Evolutionary conservation across 1,284 basidiomycete species (phyloP), one percentile per base, ranked within the genome.

Genomic region (Vanrija pseudolonga): DNA sequence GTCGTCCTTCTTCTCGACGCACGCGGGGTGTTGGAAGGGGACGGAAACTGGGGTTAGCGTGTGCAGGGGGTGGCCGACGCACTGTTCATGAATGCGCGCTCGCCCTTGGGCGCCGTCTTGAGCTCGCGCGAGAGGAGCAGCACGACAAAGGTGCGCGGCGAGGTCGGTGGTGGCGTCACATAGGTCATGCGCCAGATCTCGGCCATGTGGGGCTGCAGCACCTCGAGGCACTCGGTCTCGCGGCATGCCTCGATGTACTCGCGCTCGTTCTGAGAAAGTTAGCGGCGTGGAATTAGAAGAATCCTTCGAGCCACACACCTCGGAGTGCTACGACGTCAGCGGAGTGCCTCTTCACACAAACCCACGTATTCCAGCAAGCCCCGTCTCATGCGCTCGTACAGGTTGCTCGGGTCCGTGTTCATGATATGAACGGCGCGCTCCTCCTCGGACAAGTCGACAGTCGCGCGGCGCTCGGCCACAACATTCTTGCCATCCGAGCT

Each of bases 101-200:
- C 43, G 32, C 72, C 72, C 17, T 47, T 51, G 0, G 67, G 65
- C n/a, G 57, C 55, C 14, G 50, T 55, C 39, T 55, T 53, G n/a
- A 69, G 56, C 51, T 71, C 69, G 6, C 67, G 55, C 9, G 62
- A 68, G 4, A 73, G 53, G 0, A 76, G 59, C 1, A 76, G 63
- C 22, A 73, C 62, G 20, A 76, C 65, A 44, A 76, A 76, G 1
- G 73, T 75, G 5, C 74, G 61, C 7, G 74, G 74, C 26, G 57
- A 69, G 1, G 73, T 70, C 0, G 74, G 74, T 2, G 69, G 57
- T 2, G 74, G 74, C n/a, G 72, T 74, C 8, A 66, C 64, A 54
- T 70, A 76, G 1, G 73, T 74, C 53, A 73, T 51, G 14, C 70
- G 56, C 74, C 74, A 76, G 15, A 76, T 66, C 60, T 76, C 73